Evolutionary conservation across 1,139 yeast genomes (phyloP), one percentile per base, ranked within the genome.

Genomic region (Yamadazyma diospyri): DNA sequence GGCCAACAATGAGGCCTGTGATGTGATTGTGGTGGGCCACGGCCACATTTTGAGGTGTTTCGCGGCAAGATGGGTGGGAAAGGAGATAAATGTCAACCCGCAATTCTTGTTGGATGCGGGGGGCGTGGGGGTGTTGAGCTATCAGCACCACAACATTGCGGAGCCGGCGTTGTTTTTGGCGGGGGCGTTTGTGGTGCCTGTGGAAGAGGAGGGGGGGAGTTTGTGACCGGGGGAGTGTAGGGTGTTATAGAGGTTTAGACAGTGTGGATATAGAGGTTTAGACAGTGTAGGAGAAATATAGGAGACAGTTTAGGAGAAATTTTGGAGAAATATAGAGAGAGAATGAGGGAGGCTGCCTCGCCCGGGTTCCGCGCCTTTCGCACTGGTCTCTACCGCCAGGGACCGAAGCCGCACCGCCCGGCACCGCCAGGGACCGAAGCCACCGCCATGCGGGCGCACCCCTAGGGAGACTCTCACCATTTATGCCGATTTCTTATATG

Each of bases 11-110:
- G 68, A 64, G 36, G 59, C 79, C 4, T 77, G 87, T 42, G 97
- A 89, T 55, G 74, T 88, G 16, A 50, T 88, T 41, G 80, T 88
- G 12, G 83, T 88, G 40, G 97, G 92, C 6, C 97, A 89, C 52
- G 97, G 97, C 28, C 97, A 89, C 51, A 84, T 89, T 35, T 67
- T 89, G 46, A 78, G 97, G 51, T 84, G 92, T 53, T 78, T 89
- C 49, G 94, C 89, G 6, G 86, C 89, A 22, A 65, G 96, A 42
- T 89, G 97, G 97, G 78, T 85, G 18, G 72, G 71, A 6, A 61
- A 69, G 29, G 71, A 69, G 11, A 65, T 83, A 39, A 57, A 69
- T 42, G 62, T 58, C 33, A 86, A 88, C 55, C 96, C 96, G 2
- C 77, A 80, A 42, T 78, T 87, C 53, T 67, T 89, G 59, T 67